These are phyloP conservation scores for Collybiopsis confluens DNA, from an alignment of 768 basidiomycete species.

Conservation along the genomic window DNA sequence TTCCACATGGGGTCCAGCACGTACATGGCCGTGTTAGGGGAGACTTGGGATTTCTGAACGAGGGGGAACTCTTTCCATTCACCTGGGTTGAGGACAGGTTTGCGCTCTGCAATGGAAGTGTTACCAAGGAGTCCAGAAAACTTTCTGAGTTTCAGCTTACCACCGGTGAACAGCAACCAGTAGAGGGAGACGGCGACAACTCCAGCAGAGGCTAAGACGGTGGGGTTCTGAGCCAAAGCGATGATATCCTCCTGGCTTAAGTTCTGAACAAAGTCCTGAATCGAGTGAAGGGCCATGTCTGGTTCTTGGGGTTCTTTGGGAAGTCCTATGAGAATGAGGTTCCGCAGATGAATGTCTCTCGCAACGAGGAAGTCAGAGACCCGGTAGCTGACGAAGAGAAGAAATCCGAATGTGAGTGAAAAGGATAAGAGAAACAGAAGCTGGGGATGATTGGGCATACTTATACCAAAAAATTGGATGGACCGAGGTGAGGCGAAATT, in stretches of 20 bases:
- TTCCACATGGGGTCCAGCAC: slow-evolving; percentile 18
- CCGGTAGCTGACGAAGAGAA: slow-evolving; percentile 41
- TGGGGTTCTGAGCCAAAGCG: slow-evolving; percentile 35
- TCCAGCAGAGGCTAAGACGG: slow-evolving; percentile 49
- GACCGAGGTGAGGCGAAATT: slow-evolving; percentile 2
- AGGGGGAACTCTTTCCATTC: slow-evolving; percentile 84
- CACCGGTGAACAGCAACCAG: slow-evolving; percentile 43
- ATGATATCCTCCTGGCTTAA: slow-evolving; percentile 26
- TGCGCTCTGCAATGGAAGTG: slow-evolving; percentile 41
- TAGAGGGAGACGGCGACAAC: slow-evolving; percentile 49
- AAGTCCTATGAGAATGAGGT: slow-evolving; percentile 63
- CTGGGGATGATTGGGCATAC: slow-evolving; percentile 58
- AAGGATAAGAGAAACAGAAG: slow-evolving; percentile 53
- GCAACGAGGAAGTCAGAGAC: slow-evolving; percentile 40
- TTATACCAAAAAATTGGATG: slow-evolving; percentile 1
- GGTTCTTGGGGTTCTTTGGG: slow-evolving; percentile 25
- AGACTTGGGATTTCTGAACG: slow-evolving; percentile 74
- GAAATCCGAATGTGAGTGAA: slow-evolving; percentile 38
- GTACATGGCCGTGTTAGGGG: slow-evolving; percentile 94
- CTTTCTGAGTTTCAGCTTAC: slow-evolving; percentile 21
- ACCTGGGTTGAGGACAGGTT: slow-evolving; percentile 68
- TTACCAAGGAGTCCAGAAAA: slow-evolving; percentile 1
- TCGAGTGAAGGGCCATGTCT: slow-evolving; percentile 14
- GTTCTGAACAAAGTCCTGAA: slow-evolving; percentile 16
- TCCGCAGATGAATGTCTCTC: slow-evolving; percentile 53